Evolutionary conservation across 352 stramenopile species (phyloP), one percentile per base, ranked within the genome.

Genomic region (Elongisporangium prolatum): DNA sequence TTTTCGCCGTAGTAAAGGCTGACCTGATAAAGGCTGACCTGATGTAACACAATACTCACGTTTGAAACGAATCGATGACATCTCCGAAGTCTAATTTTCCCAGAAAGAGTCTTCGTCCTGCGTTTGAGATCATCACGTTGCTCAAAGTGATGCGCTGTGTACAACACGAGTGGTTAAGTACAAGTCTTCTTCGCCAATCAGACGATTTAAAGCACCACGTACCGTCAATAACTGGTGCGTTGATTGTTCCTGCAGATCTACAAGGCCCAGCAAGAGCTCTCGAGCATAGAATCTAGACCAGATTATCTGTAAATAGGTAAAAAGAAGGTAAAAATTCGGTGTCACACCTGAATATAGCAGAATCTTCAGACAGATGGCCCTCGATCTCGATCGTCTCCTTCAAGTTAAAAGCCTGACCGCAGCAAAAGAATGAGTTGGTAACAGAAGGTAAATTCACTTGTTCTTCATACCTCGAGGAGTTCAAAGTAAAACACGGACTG

Each of bases 91-190:
- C 57, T 14, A 68, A 21, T 25, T 68, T 68, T 13, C 57, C 62
- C 1, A 68, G 51, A 34, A 64, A 64, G 51, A 68, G 52, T 18
- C 57, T 55, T 28, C 61, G 61, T 8, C 61, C 61, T 6, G 57
- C 64, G 50, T 68, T 57, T 11, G 62, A 68, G 38, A 68, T 54
- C 62, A 68, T 61, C 18, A 68, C 62, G 17, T 65, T 51, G 16
- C 61, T 57, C 17, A 53, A 20, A 28, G 2, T 24, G 11, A 53
- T 28, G n/a, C n/a, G 11, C 18, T n/a, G n/a, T n/a, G n/a, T n/a
- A n/a, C n/a, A n/a, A n/a, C n/a, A n/a, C n/a, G n/a, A n/a, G n/a
- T n/a, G n/a, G n/a, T n/a, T 21, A 20, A 54, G 21, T 25, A 60
- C 16, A 60, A 21, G 51, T 18, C 16, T 48, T 40, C 2, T 24